Evolutionary conservation across 495 filamentous ascomycete genomes (phyloP).

Genomic region (Neohortaea acidophila): DNA sequence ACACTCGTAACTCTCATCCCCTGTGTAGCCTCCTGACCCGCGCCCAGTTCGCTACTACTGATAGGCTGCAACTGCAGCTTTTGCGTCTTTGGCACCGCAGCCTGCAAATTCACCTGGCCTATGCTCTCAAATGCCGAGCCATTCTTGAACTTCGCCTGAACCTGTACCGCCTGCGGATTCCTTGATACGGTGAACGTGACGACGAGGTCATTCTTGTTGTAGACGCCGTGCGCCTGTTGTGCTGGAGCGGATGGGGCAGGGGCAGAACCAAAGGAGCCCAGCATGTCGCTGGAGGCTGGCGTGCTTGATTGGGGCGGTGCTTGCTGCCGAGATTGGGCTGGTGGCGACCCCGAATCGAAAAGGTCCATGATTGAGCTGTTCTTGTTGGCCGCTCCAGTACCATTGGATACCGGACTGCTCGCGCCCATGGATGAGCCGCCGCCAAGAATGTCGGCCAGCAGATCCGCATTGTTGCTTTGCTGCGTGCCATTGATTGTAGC

Average conservation of each 20-base stretch:
- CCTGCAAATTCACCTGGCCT: slow-evolving; percentile 64
- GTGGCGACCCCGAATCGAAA: slow-evolving; percentile 35
- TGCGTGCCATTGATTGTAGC: slow-evolving; percentile 44
- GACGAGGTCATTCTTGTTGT: slow-evolving; percentile 69
- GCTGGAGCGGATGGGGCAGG: not conserved
- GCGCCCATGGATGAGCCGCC: slow-evolving; percentile 36
- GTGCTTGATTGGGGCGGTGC: slow-evolving; percentile 7
- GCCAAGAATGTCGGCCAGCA: slow-evolving; percentile 77
- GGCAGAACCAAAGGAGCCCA: slow-evolving; percentile 6
- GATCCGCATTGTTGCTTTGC: slow-evolving; percentile 57
- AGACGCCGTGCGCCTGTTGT: slow-evolving; percentile 45
- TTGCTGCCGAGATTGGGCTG: slow-evolving; percentile 15
- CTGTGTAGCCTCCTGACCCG: slow-evolving; percentile 72
- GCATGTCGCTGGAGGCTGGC: slow-evolving; percentile 35
- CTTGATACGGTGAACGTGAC: slow-evolving; percentile 72
- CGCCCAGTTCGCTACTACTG: slow-evolving; percentile 56
- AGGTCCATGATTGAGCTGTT: slow-evolving; percentile 81
- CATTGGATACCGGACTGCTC: slow-evolving; percentile 35
- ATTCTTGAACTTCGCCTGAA: slow-evolving; percentile 72
- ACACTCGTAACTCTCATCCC: slow-evolving; percentile 68
- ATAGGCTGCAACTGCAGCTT: slow-evolving; percentile 81
- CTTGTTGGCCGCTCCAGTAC: slow-evolving; percentile 18
- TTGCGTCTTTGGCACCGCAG: slow-evolving; percentile 90
- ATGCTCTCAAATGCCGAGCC: slow-evolving; percentile 47
- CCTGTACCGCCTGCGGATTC: slow-evolving; percentile 56